These are phyloP conservation scores for Heliocybe sulcata DNA, from an alignment of 1,284 basidiomycete genomes.

Conservation along the genomic window DNA sequence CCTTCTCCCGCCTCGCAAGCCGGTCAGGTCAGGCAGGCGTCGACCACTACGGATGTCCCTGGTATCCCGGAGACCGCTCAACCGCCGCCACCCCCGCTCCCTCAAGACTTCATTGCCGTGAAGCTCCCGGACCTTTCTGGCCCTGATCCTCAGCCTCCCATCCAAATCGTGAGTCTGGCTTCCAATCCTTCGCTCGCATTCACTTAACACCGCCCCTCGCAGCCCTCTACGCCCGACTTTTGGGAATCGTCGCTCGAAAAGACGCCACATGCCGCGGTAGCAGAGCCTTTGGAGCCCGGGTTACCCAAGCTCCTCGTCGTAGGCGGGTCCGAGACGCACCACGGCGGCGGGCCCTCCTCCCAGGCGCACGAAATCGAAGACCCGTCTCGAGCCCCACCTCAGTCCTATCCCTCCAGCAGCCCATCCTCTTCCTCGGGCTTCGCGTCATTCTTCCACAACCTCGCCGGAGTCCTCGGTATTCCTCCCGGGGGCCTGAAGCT, in stretches of 20 bases:
- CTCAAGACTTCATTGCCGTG: constrained; percentile 34
- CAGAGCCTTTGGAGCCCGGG: constrained; percentile 18
- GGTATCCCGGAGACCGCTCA: constrained; percentile 18
- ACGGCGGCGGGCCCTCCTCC: constrained; percentile 48
- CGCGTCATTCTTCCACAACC: constrained; percentile 21
- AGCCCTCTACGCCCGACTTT: constrained; percentile 72
- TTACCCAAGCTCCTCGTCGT: constrained; percentile 70
- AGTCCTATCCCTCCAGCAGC: constrained; percentile 5
- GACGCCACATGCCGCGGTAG: constrained; percentile 17
- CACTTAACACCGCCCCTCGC: constrained; percentile 7
- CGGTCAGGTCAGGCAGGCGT: constrained; percentile 21
- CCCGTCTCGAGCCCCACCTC: constrained; percentile 9
- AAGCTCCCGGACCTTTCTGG: constrained; percentile 49
- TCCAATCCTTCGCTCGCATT: constrained; percentile 6
- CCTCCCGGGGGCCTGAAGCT: constrained; percentile 16
- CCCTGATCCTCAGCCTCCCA: constrained; percentile 32
- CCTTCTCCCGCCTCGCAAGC: constrained; percentile 12
- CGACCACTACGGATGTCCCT: constrained; percentile 25
- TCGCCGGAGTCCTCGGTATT: constrained; percentile 30
- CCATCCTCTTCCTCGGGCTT: constrained; percentile 1
- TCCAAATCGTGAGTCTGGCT: constrained; percentile 50
- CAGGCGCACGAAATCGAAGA: constrained; percentile 4
- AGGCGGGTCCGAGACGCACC: constrained; percentile 56
- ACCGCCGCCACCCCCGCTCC: constrained; percentile 13
- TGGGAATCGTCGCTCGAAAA: constrained; percentile 52